These are phyloP conservation scores for Artomyces pyxidatus DNA, from an alignment of 768 basidiomycete species.

Conservation along the genomic window DNA sequence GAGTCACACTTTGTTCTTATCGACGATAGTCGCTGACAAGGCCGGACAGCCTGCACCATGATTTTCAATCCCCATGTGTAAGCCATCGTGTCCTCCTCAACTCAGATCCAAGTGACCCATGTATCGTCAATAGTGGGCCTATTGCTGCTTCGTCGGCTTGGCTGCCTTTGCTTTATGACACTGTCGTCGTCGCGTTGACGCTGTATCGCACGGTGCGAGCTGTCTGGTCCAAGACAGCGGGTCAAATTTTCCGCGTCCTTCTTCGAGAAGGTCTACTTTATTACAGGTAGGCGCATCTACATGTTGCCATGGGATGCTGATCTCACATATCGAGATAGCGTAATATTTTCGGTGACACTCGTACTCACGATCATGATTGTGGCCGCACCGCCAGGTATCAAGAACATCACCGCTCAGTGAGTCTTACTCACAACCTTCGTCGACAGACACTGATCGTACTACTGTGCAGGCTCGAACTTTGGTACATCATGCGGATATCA, in stretches of 20 bases:
- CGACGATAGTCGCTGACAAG: too few relatives aligned
- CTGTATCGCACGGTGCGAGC: conserved; percentile 21
- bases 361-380: conserved; percentile 32
- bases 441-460: background rate
- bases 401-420: conserved; percentile 32
- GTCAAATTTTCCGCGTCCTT: conserved; percentile 3
- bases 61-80: conserved; percentile 25
- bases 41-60: conserved; percentile 32
- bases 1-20: background rate
- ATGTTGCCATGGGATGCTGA: too few relatives aligned
- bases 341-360: conserved; percentile 32
- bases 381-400: conserved; percentile 21
- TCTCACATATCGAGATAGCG: conserved; percentile 16
- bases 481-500: background rate
- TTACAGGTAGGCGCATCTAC: conserved; percentile 2
- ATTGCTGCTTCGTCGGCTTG: conserved; percentile 31
- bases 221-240: background rate
- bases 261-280: conserved; percentile 9
- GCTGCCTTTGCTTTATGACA: conserved; percentile 34
- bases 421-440: conserved; percentile 8
- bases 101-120: background rate
- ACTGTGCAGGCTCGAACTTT: conserved; percentile 3
- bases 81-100: background rate
- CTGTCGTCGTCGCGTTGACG: conserved; percentile 27
- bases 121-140: conserved; percentile 9